Conservation (phyloP, 805 yeast species). For the Isabelozyma pseudorhagii region DNA sequence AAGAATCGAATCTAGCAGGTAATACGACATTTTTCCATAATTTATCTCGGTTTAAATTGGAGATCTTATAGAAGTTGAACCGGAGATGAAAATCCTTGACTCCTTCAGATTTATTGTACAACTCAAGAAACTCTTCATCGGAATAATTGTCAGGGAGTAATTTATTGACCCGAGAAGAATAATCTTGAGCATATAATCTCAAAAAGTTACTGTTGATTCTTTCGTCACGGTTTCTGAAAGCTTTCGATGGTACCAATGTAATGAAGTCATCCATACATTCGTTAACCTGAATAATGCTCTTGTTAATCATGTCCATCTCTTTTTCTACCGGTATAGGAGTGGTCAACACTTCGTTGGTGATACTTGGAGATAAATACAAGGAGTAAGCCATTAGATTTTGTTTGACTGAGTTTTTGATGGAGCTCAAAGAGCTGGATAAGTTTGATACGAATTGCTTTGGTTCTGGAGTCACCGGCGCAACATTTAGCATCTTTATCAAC, state of each 20-base stretch:
- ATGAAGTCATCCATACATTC: neutral
- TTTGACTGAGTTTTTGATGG: slow-evolving; percentile 4
- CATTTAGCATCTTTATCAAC: slow-evolving; percentile 5
- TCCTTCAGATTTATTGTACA: slow-evolving; percentile 9
- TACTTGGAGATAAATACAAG: slow-evolving; percentile 5
- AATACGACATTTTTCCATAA: slow-evolving; percentile 53
- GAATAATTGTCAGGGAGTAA: slow-evolving; percentile 14
- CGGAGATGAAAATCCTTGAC: slow-evolving; percentile 24
- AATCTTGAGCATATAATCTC: slow-evolving; percentile 49
- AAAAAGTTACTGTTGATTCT: slow-evolving; percentile 50
- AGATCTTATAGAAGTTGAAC: slow-evolving; percentile 29
- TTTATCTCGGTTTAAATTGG: slow-evolving; percentile 44
- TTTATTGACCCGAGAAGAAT: slow-evolving; percentile 28
- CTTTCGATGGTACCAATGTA: slow-evolving; percentile 1
- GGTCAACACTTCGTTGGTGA: slow-evolving; percentile 14
- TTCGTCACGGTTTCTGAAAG: slow-evolving; percentile 38
- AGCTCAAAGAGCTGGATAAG: slow-evolving; percentile 10
- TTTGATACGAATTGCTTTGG: slow-evolving; percentile 7
- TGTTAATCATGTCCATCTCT: neutral
- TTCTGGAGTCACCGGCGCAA: neutral
- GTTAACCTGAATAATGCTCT: neutral
- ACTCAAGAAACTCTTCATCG: slow-evolving; percentile 9
- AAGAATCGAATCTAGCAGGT: slow-evolving; percentile 46
- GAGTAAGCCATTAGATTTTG: slow-evolving; percentile 4
- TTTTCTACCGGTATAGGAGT: neutral